These are phyloP conservation scores for Amanita molliuscula DNA, from an alignment of 768 basidiomycete species.

Conservation along the genomic window DNA sequence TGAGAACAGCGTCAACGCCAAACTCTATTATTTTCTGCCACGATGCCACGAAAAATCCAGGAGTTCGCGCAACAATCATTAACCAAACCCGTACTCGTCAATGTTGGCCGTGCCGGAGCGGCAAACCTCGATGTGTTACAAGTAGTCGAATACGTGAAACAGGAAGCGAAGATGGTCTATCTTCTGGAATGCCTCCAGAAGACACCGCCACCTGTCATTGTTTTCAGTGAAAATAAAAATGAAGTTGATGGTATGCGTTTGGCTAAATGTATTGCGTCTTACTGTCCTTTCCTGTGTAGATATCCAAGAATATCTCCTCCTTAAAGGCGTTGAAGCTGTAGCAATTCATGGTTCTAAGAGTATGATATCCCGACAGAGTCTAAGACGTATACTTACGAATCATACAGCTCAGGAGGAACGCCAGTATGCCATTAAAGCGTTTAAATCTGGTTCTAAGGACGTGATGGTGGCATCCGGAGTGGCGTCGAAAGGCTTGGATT, in stretches of 20 bases:
- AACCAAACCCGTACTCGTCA: slow-evolving; percentile 90
- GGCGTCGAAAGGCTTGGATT: slow-evolving; percentile 96
- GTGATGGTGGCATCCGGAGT: slow-evolving; percentile 99
- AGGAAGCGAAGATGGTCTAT: slow-evolving; percentile 99
- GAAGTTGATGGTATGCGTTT: slow-evolving; percentile 85
- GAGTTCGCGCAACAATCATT: slow-evolving; percentile 97
- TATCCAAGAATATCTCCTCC: slow-evolving; percentile 93
- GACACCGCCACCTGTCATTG: slow-evolving; percentile 94
- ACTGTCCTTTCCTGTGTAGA: slow-evolving; percentile 36
- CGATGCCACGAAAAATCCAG: slow-evolving; percentile 98
- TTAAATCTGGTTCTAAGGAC: slow-evolving; percentile 95
- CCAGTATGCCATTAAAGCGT: slow-evolving; percentile 97
- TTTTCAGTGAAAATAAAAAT: slow-evolving; percentile 99
- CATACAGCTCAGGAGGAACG: slow-evolving; percentile 89
- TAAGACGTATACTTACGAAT: background rate
- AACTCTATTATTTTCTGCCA: slow-evolving; percentile 94
- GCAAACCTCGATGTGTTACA: slow-evolving; percentile 95
- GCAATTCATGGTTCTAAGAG: slow-evolving; percentile 98
- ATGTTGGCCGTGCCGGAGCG: slow-evolving; percentile 96
- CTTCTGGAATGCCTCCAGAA: slow-evolving; percentile 96
- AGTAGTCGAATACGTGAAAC: slow-evolving; percentile 98
- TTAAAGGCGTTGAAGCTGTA: slow-evolving; percentile 97
- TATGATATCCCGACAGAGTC: slow-evolving; percentile 27
- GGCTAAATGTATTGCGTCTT: slow-evolving; percentile 2
- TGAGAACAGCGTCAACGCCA: slow-evolving; percentile 80